phyloP scores from a whole-genome alignment of 2,329 filamentous ascomycete species.

The Penicillium sp. region DNA sequence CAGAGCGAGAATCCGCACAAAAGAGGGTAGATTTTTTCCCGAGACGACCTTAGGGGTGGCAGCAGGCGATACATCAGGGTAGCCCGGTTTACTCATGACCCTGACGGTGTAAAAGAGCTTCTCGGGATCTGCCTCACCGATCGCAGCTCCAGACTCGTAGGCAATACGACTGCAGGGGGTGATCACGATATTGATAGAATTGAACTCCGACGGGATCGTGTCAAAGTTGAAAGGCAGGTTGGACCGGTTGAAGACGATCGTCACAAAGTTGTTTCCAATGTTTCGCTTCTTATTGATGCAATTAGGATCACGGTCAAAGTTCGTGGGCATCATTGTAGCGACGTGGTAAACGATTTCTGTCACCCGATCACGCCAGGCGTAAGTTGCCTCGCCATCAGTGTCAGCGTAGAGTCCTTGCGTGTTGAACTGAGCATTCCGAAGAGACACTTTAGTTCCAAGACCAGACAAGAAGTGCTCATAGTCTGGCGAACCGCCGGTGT shows the following conservation, averaged over 20 bases:
- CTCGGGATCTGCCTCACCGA: conserved; percentile 34
- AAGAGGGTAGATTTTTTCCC: conserved; percentile 75
- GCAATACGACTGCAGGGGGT: conserved; percentile 65
- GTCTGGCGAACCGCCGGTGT: conserved; percentile 81
- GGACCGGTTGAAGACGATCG: conserved; percentile 97
- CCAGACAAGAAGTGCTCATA: conserved; percentile 83
- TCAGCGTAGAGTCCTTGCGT: conserved; percentile 87
- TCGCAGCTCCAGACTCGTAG: conserved; percentile 39
- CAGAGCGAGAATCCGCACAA: conserved; percentile 84
- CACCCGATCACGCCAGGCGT: conserved; percentile 92
- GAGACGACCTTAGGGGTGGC: conserved; percentile 88
- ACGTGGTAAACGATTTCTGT: conserved; percentile 96
- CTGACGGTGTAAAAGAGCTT: conserved; percentile 80
- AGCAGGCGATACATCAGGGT: conserved; percentile 88
- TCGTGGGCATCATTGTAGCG: conserved; percentile 95
- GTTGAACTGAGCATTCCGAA: conserved; percentile 86
- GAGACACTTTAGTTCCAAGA: conserved; percentile 76
- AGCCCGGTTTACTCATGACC: conserved; percentile 82
- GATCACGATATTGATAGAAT: conserved; percentile 96
- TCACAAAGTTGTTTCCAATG: conserved; percentile 97
- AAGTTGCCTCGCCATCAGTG: conserved; percentile 81
- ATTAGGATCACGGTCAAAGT: conserved; percentile 71
- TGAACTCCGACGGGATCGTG: conserved; percentile 93
- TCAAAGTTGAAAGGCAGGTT: conserved; percentile 86
- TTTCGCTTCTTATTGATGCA: conserved; percentile 88